Evolutionary conservation across 495 filamentous ascomycete species (phyloP).

Genomic region (Penicillium subrubescens): DNA sequence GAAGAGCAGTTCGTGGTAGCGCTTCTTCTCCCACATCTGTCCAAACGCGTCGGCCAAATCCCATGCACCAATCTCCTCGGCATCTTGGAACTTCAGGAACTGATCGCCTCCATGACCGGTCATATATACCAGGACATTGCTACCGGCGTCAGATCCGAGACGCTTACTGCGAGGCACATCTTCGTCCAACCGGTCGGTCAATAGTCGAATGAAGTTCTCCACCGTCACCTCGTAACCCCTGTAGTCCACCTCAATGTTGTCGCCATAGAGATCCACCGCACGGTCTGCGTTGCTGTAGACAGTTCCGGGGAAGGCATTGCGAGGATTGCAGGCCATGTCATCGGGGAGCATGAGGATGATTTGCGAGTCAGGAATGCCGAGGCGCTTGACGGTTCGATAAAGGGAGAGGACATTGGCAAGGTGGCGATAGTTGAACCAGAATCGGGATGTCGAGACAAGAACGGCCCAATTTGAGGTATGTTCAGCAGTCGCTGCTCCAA

Average conservation of each 20-base stretch:
- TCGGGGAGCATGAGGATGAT: conserved; percentile 99
- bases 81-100: conserved; percentile 97
- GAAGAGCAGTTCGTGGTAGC: conserved; percentile 93
- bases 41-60: conserved; percentile 97
- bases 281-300: conserved; percentile 98
- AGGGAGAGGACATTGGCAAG: conserved; percentile 96
- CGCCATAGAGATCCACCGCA: conserved; percentile 92
- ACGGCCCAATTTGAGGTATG: conserved; percentile 99
- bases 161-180: conserved; percentile 94
- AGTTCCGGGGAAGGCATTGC: conserved; percentile 95
- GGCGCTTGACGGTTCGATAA: conserved; percentile 96
- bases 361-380: conserved; percentile 97
- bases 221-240: conserved; percentile 98
- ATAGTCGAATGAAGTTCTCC: conserved; percentile 94
- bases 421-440: conserved; percentile 99
- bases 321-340: conserved; percentile 99
- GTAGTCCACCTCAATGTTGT: conserved; percentile 99
- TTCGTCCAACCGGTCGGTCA: conserved; percentile 90
- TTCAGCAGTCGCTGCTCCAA: conserved; percentile 57
- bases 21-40: conserved; percentile 99
- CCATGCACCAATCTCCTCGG: conserved; percentile 94
- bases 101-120: conserved; percentile 98
- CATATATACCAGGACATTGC: conserved; percentile 98
- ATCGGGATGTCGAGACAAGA: conserved; percentile 94
- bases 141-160: conserved; percentile 86